Evolutionary conservation across 2,329 filamentous ascomycete species (phyloP), one percentile per base, ranked within the genome.

Genomic region (Colletotrichum filicis): DNA sequence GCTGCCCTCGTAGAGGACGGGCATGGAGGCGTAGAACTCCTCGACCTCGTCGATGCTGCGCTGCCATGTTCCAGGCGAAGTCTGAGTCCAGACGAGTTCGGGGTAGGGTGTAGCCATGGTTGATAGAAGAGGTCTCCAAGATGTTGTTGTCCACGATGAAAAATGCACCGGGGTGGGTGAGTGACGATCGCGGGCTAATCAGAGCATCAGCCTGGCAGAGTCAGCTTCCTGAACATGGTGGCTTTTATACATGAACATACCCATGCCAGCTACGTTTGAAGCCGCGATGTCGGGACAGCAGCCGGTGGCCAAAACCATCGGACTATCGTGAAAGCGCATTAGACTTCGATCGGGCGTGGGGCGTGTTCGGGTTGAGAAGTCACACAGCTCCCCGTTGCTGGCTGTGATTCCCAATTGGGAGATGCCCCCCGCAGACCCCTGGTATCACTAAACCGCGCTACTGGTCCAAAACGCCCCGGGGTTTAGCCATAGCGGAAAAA

Each of bases 41-140:
- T 87, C 84, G 0, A 79, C 78, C 68, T 87, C 84, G 35, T 87
- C 84, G 9, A 83, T 76, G n/a, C 77, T 77, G 6, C 82, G 79
- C 7, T 79, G 75, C 81, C 82, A 84, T 1, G 77, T 35, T 5
- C 79, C 78, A 4, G 80, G 76, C 0, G 56, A 56, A 3, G 62
- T 72, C n/a, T 80, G 74, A 0, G 66, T 75, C 82, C 82, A 83
- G 26, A 24, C 24, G 5, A 73, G 66, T 9, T 73, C 60, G 19
- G 66, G 66, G n/a, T 73, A 70, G 2, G 35, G 37, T 3, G 35
- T 52, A 3, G 32, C 35, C 71, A 73, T 73, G 4, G 22, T 7
- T 11, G 3, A 4, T 9, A 5, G 1, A 2, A 8, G 24, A 7
- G 28, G 19, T 1, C 2, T n/a, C 7, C 42, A 46, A 3, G 5